Evolutionary conservation across 164 flowering plant genomes (phyloP).

Genomic region (Magnolia changhungtana): DNA sequence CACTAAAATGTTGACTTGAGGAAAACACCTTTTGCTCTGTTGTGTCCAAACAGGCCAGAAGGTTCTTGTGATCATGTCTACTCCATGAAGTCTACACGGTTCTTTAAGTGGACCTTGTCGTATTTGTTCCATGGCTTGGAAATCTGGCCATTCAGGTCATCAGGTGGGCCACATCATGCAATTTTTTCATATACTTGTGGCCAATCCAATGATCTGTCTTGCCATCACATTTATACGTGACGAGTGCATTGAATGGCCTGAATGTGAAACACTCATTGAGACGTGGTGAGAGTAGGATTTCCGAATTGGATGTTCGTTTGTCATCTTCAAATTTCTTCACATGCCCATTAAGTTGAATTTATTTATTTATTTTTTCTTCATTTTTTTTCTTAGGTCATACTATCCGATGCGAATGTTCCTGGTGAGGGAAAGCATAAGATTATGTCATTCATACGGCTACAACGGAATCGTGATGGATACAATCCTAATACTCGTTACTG

Average conservation of each 20-base stretch:
- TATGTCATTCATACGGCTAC: conserved; percentile 44
- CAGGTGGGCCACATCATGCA: no score
- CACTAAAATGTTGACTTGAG: no score
- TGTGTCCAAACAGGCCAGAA: no score
- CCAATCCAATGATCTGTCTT: neutral
- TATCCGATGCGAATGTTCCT: conserved; percentile 53
- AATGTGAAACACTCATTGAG: neutral
- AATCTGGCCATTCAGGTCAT: no score
- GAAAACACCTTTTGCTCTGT: no score
- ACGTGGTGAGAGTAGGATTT: neutral
- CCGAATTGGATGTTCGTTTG: neutral
- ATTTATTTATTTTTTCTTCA: no score
- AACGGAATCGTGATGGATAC: conserved; percentile 27
- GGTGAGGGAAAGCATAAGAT: conserved; percentile 66
- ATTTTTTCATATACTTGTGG: neutral
- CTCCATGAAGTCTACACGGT: no score
- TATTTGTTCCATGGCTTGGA: no score
- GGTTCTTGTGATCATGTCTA: no score
- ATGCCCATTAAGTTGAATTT: neutral
- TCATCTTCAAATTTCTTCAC: neutral
- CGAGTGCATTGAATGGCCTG: neutral
- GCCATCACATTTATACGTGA: neutral
- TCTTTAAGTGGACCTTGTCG: no score
- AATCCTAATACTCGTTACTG: conserved; percentile 53
- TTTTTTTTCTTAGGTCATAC: conserved; percentile 32